Evolutionary conservation across 306 rosid species (phyloP).

Genomic region (Quercus cerris): DNA sequence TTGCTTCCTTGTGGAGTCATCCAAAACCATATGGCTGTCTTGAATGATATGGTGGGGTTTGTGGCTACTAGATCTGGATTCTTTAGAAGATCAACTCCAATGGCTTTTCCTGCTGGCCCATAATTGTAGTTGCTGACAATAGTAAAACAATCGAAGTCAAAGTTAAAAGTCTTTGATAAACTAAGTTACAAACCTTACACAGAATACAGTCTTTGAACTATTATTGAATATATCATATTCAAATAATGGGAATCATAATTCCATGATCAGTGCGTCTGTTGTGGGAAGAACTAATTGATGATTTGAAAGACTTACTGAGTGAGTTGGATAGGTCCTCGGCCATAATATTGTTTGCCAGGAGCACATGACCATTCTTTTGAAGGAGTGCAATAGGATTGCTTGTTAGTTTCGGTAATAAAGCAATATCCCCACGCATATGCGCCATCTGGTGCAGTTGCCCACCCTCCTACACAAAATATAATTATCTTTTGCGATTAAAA

Average conservation of each 20-base stretch:
- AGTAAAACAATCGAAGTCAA: neutral
- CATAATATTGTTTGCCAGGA: constrained; percentile 44
- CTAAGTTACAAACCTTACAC: too few species aligned
- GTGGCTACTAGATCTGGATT: constrained; percentile 61
- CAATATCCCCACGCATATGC: constrained; percentile 74
- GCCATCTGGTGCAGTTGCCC: constrained; percentile 46
- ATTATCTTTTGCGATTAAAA: neutral
- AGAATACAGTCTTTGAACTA: too few species aligned
- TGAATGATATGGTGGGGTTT: constrained; percentile 47
- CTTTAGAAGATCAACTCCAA: constrained; percentile 43
- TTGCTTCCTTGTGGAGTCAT: constrained; percentile 56
- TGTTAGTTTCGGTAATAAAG: constrained; percentile 25
- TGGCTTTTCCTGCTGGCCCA: constrained; percentile 49
- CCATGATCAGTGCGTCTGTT: too few species aligned
- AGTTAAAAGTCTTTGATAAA: neutral
- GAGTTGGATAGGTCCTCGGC: constrained; percentile 67
- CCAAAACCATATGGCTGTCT: constrained; percentile 78
- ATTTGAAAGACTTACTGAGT: constrained; percentile 11
- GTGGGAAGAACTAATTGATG: too few species aligned
- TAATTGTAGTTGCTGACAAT: constrained; percentile 55
- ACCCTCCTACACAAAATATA: neutral
- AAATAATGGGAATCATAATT: too few species aligned
- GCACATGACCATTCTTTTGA: constrained; percentile 36
- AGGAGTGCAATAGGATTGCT: constrained; percentile 16
- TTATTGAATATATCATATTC: too few species aligned